These are phyloP conservation scores for Clarireedia monteithiana DNA, from an alignment of 2,329 filamentous ascomycete species.

Conservation along the genomic window DNA sequence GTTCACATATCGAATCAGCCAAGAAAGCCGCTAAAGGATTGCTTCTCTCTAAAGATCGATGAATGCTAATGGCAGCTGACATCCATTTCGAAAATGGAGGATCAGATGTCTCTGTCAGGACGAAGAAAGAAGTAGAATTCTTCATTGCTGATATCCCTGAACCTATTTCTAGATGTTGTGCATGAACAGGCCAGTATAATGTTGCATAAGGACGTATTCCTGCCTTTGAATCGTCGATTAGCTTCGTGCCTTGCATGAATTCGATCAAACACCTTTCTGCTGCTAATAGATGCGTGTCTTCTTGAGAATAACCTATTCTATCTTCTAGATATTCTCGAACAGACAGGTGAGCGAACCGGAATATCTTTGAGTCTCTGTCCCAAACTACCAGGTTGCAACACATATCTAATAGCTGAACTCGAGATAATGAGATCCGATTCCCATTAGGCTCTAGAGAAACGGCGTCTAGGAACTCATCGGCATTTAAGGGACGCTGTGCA, in stretches of 20 bases:
- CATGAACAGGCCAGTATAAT: neutral
- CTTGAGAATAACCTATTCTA: neutral
- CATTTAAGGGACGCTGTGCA: slow-evolving; percentile 4
- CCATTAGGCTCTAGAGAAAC: neutral
- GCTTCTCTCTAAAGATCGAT: too few species aligned
- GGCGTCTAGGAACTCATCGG: slow-evolving; percentile 9
- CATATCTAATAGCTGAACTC: slow-evolving; percentile 8
- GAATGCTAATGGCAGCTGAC: too few species aligned
- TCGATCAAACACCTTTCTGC: slow-evolving; percentile 8
- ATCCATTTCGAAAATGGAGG: too few species aligned
- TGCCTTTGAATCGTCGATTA: neutral
- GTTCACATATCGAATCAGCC: too few species aligned
- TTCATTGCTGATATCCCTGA: too few species aligned
- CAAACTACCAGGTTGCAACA: slow-evolving; percentile 14
- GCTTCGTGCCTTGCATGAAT: neutral
- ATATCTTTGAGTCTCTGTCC: slow-evolving; percentile 8
- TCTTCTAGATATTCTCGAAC: slow-evolving; percentile 14
- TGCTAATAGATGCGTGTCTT: neutral
- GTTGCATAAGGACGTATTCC: neutral
- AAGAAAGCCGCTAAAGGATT: too few species aligned
- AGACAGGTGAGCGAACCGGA: slow-evolving; percentile 13
- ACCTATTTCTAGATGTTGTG: too few species aligned
- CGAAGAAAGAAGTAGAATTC: too few species aligned
- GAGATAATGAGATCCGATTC: neutral
- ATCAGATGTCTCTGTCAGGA: too few species aligned